Percentiles rank a stretch among this genome's conserved stretches.
Evolutionary conservation across 2,329 filamentous ascomycete genomes (phyloP).

Genomic region (Nigrospora sphaerica): DNA sequence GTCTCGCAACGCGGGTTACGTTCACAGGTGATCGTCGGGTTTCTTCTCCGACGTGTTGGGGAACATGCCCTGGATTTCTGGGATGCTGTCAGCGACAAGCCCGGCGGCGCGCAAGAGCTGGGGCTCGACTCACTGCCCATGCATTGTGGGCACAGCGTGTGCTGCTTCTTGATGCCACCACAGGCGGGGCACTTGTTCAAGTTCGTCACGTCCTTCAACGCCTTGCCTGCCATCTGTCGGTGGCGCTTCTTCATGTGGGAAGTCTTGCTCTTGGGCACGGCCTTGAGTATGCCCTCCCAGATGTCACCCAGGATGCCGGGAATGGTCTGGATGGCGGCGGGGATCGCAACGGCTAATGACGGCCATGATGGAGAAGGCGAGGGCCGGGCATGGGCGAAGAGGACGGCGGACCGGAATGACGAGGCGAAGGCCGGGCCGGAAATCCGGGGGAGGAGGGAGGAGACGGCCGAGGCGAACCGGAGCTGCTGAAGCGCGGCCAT

Average conservation of each 20-base stretch:
- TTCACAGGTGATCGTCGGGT: not conserved
- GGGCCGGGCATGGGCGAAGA: conserved; percentile 31
- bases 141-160: conserved; percentile 83
- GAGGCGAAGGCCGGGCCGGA: conserved; percentile 32
- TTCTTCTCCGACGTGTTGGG: conserved; percentile 20
- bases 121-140: conserved; percentile 59
- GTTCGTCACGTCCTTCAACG: conserved; percentile 79
- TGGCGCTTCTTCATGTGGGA: conserved; percentile 93
- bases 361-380: conserved; percentile 38
- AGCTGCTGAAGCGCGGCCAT: conserved; percentile 39
- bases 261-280: conserved; percentile 98
- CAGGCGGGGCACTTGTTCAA: conserved; percentile 88
- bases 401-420: conserved; percentile 33
- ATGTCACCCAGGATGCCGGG: conserved; percentile 70
- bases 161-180: conserved; percentile 79
- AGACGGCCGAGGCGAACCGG: conserved; percentile 28
- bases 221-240: conserved; percentile 93
- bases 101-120: not conserved
- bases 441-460: conserved; percentile 50
- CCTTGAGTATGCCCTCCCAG: conserved; percentile 87
- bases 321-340: conserved; percentile 54
- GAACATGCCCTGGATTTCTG: conserved; percentile 41
- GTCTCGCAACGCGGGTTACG: not conserved
- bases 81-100: not conserved
- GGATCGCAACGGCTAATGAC: conserved; percentile 49